These are phyloP conservation scores for Gracilaria vermiculophylla DNA, from an alignment of 23 red algal genomes.

Conservation along the genomic window DNA sequence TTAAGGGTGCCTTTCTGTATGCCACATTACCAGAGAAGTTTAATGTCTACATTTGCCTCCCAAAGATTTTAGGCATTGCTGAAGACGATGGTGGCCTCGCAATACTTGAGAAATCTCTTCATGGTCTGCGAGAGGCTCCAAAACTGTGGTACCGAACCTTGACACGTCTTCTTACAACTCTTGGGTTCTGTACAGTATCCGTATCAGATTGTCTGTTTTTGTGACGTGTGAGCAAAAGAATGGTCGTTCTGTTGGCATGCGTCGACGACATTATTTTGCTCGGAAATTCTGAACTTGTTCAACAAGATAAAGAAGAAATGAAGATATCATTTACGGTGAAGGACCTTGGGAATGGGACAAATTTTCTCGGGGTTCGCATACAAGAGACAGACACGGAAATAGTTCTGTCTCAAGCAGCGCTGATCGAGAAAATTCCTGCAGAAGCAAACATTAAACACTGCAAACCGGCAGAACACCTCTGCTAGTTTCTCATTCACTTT, in stretches of 20 bases:
- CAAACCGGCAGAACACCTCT: background rate
- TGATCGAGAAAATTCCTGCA: background rate
- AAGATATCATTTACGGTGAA: background rate
- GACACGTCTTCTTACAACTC: background rate
- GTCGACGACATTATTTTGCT: constrained; percentile 13
- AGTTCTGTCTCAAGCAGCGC: background rate
- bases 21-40: background rate
- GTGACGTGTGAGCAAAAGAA: background rate
- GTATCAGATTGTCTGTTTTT: background rate
- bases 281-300: background rate
- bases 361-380: background rate
- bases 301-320: background rate
- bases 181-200: background rate
- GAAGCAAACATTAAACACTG: background rate
- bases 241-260: background rate
- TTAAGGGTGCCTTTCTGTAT: constrained; percentile 35
- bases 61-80: constrained; percentile 8
- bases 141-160: constrained; percentile 42
- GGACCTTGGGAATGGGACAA: background rate
- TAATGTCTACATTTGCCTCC: background rate
- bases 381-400: background rate
- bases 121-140: constrained; percentile 42
- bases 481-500: constrained; percentile 1
- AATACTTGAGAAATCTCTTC: constrained; percentile 27
- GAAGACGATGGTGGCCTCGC: background rate